Evolutionary conservation across 1,284 basidiomycete genomes (phyloP).

Genomic region (Ceratobasidium sp.): DNA sequence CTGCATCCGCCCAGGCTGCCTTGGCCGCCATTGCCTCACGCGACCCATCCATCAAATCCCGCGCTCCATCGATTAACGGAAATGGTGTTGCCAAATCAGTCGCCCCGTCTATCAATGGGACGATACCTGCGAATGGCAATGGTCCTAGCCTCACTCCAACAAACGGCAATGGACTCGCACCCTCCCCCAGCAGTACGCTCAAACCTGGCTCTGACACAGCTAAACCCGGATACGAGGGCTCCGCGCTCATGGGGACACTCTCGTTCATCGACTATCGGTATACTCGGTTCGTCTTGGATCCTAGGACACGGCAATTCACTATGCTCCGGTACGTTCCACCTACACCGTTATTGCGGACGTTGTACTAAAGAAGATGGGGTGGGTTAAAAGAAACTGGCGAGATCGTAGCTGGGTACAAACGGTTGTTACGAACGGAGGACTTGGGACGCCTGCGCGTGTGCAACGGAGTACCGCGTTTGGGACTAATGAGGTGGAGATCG

Average conservation of each 20-base stretch:
- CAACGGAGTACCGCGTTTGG: slow-evolving; percentile 86
- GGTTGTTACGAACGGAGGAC: slow-evolving; percentile 70
- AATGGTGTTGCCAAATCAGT: slow-evolving; percentile 33
- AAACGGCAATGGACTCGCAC: slow-evolving; percentile 52
- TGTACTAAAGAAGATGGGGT: no score
- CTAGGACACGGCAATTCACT: slow-evolving; percentile 81
- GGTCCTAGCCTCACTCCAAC: no score
- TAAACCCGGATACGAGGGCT: background rate
- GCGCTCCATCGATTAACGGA: slow-evolving; percentile 11
- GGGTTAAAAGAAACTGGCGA: slow-evolving; percentile 82
- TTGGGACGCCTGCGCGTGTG: slow-evolving; percentile 64
- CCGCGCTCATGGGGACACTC: slow-evolving; percentile 58
- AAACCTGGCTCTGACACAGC: slow-evolving; percentile 48
- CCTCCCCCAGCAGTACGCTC: slow-evolving; percentile 51
- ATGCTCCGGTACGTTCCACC: slow-evolving; percentile 73
- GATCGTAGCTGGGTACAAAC: slow-evolving; percentile 82
- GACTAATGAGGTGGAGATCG: slow-evolving; percentile 89
- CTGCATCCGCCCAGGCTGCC: slow-evolving; percentile 38
- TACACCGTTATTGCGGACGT: no score
- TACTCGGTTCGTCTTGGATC: slow-evolving; percentile 89
- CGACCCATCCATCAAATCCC: slow-evolving; percentile 1
- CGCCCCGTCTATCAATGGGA: slow-evolving; percentile 31
- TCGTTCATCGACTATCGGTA: slow-evolving; percentile 85
- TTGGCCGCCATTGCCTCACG: slow-evolving; percentile 1
- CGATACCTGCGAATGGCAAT: slow-evolving; percentile 49